Evolutionary conservation across 2,329 filamentous ascomycete species (phyloP).

Genomic region (Calonectria naviculata): DNA sequence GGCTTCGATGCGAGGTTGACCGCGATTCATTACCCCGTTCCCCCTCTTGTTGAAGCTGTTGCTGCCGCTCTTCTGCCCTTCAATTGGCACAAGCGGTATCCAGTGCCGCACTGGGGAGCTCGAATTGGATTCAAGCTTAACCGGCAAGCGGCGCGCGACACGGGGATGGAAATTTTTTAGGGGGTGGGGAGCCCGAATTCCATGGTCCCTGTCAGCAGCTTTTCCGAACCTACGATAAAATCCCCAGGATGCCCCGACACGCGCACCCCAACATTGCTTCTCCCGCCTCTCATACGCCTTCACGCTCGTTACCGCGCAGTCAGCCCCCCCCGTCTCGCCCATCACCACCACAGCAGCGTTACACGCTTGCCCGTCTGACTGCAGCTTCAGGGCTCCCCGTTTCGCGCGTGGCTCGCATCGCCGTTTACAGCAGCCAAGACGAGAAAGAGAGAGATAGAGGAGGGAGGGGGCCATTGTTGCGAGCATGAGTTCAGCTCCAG

Average conservation of each 20-base stretch:
- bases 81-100: constrained; percentile 1
- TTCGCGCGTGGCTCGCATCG: not conserved
- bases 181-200: not conserved
- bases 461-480: constrained; percentile 3
- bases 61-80: not conserved
- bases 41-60: not conserved
- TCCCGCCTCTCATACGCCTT: not conserved
- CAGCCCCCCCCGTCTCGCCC: not conserved
- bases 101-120: not conserved
- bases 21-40: constrained; percentile 1
- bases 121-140: constrained; percentile 3
- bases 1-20: constrained; percentile 8
- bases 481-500: not conserved
- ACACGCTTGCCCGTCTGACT: not conserved
- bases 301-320: not conserved
- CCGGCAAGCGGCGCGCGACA: constrained; percentile 7
- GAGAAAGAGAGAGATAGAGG: not conserved
- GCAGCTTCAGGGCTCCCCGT: not conserved
- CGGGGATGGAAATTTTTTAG: not conserved
- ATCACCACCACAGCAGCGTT: not conserved
- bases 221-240: not conserved
- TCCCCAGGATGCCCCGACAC: constrained; percentile 5
- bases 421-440: not conserved
- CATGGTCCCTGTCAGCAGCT: not conserved
- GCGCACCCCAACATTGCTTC: not conserved